phyloP scores from a whole-genome alignment of 176 grass and related monocot species.

The Oryza glumipatula region DNA sequence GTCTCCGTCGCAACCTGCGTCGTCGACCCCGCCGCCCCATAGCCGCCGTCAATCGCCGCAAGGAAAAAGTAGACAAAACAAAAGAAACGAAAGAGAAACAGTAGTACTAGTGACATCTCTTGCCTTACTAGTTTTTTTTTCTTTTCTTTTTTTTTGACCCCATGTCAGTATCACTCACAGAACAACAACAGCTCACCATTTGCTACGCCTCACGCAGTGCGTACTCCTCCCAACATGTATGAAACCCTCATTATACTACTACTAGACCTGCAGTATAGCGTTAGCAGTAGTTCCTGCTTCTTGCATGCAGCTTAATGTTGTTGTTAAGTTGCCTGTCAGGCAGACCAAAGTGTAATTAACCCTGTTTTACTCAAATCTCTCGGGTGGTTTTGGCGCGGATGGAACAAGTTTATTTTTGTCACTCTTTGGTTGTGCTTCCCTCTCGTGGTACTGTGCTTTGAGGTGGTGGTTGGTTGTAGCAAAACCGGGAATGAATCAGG shows the following conservation, averaged over 20 bases:
- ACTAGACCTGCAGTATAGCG: background rate
- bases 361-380: background rate
- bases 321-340: background rate
- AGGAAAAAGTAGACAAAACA: background rate
- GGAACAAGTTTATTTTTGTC: background rate
- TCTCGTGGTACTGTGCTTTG: background rate
- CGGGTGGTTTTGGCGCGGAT: background rate
- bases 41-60: background rate
- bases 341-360: background rate
- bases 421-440: background rate
- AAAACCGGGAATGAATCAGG: background rate
- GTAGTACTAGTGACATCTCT: background rate
- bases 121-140: too few relatives aligned
- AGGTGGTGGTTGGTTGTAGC: background rate
- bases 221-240: background rate
- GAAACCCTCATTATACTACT: background rate
- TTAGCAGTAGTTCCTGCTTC: background rate
- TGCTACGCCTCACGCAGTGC: background rate
- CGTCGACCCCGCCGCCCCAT: conserved; percentile 32
- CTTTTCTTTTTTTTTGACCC: background rate
- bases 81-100: background rate
- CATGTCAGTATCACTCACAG: background rate
- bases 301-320: background rate
- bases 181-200: background rate
- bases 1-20: conserved; percentile 56